Conservation (phyloP, 176 grass and related monocot genomes). For the Pontederia crassipes region DNA sequence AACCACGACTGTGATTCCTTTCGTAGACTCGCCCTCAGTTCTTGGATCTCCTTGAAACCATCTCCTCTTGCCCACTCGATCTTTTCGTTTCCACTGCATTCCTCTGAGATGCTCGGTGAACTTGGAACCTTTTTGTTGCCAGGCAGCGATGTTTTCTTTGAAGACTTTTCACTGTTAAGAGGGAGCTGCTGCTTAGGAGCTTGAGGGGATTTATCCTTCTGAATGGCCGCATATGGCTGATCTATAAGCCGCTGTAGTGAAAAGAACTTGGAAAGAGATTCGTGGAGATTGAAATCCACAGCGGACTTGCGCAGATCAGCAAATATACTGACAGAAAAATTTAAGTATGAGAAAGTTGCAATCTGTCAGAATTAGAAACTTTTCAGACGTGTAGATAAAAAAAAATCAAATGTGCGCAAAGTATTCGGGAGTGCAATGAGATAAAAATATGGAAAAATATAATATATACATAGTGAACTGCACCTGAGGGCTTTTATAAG, state of each 20-base stretch:
- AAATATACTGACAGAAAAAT: constrained; percentile 53
- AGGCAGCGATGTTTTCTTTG: constrained; percentile 34
- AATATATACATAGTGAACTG: constrained; percentile 7
- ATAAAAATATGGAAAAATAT: not conserved
- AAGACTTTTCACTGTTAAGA: constrained; percentile 47
- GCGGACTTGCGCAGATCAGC: constrained; percentile 53
- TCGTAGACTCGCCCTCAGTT: constrained; percentile 46
- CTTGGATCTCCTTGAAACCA: constrained; percentile 84
- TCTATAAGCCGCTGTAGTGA: constrained; percentile 59
- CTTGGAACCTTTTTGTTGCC: constrained; percentile 28
- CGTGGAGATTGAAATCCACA: constrained; percentile 44
- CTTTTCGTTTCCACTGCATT: constrained; percentile 44
- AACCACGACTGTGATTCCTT: constrained; percentile 71
- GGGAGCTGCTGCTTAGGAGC: constrained; percentile 34
- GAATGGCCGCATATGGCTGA: constrained; percentile 44
- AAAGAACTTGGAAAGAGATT: constrained; percentile 74
- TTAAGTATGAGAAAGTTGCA: not conserved
- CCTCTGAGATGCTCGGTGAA: constrained; percentile 31
- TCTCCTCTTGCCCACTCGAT: constrained; percentile 74
- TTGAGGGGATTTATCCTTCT: constrained; percentile 35
- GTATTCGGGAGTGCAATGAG: no score
- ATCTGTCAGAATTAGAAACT: not conserved
- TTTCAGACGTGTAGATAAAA: no score
- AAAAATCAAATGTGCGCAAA: no score
- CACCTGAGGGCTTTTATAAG: constrained; percentile 88